Percentiles rank a stretch among this genome's conserved stretches.
These are phyloP conservation scores for barrel medic (Medicago truncatula) DNA, from an alignment of 306 rosid genomes.

Conservation along the genomic window DNA sequence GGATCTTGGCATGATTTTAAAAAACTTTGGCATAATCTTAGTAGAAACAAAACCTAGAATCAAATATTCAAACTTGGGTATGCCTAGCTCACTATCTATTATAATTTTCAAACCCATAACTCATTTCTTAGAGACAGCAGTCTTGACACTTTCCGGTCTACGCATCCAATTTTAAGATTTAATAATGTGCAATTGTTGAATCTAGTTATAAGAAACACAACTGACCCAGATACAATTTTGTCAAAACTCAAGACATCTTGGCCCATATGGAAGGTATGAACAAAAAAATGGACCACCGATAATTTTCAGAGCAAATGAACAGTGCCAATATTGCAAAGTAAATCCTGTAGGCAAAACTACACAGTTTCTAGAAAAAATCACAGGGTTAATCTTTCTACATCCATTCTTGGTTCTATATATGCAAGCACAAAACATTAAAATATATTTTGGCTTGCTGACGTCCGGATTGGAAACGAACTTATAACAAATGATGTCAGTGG, in stretches of 20 bases:
- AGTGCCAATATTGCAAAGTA: not conserved
- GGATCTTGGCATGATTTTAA: too few species aligned
- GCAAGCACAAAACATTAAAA: not conserved
- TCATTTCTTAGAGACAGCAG: not conserved
- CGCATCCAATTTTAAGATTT: conserved; percentile 10
- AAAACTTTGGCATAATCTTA: too few species aligned
- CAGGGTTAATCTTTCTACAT: not conserved
- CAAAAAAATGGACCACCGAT: too few species aligned
- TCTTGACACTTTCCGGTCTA: not conserved
- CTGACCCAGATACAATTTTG: conserved; percentile 18
- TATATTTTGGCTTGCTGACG: not conserved
- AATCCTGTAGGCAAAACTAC: not conserved
- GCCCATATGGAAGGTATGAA: too few species aligned
- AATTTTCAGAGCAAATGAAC: not conserved
- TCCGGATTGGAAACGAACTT: conserved; percentile 14
- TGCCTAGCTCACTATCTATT: too few species aligned
- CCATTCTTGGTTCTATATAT: not conserved
- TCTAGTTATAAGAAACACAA: conserved; percentile 3
- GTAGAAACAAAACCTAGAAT: too few species aligned
- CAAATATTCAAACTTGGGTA: too few species aligned
- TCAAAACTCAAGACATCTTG: not conserved
- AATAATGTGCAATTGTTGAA: not conserved
- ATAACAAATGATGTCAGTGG: not conserved
- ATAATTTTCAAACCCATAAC: too few species aligned
- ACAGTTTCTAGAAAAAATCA: conserved; percentile 13